These are phyloP conservation scores for Stachybotrys echinatus DNA, from an alignment of 2,329 filamentous ascomycete genomes.

Conservation along the genomic window DNA sequence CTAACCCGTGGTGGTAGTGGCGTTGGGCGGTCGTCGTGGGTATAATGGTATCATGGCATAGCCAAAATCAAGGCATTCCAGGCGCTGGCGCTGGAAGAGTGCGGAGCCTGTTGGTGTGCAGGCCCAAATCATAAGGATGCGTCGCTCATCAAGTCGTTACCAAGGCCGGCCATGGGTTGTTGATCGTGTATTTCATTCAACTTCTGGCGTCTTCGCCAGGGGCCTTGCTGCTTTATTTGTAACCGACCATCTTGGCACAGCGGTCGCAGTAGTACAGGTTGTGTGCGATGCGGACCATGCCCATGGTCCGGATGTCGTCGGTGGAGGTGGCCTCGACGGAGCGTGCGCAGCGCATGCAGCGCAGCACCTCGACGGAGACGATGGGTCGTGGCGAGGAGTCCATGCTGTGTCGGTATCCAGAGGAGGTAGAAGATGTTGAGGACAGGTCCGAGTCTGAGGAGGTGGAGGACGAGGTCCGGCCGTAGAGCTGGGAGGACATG, in stretches of 20 bases:
- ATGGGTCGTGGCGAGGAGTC: slow-evolving; percentile 38
- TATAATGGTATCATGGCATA: too few species aligned
- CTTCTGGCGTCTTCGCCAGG: not conserved
- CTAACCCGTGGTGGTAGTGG: too few species aligned
- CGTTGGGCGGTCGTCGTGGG: too few species aligned
- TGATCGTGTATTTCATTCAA: slow-evolving; percentile 13
- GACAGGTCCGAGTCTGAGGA: slow-evolving; percentile 33
- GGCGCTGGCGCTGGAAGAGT: not conserved
- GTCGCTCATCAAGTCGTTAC: not conserved
- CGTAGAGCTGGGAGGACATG: slow-evolving; percentile 25
- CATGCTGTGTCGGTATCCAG: slow-evolving; percentile 39
- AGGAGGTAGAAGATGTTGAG: slow-evolving; percentile 19
- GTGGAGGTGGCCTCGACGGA: slow-evolving; percentile 56
- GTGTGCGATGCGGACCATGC: slow-evolving; percentile 61
- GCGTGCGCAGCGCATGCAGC: slow-evolving; percentile 57
- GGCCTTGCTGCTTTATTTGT: slow-evolving; percentile 37
- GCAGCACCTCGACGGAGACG: slow-evolving; percentile 53
- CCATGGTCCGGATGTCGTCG: slow-evolving; percentile 51
- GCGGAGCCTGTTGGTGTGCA: not conserved
- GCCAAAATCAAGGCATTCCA: not conserved
- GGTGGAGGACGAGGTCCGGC: slow-evolving; percentile 11
- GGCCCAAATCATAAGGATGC: not conserved
- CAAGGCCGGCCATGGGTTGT: not conserved
- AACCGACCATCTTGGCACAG: slow-evolving; percentile 59
- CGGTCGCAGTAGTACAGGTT: slow-evolving; percentile 63